phyloP scores from a whole-genome alignment of 2,329 filamentous ascomycete genomes.

The Neonectria punicea region DNA sequence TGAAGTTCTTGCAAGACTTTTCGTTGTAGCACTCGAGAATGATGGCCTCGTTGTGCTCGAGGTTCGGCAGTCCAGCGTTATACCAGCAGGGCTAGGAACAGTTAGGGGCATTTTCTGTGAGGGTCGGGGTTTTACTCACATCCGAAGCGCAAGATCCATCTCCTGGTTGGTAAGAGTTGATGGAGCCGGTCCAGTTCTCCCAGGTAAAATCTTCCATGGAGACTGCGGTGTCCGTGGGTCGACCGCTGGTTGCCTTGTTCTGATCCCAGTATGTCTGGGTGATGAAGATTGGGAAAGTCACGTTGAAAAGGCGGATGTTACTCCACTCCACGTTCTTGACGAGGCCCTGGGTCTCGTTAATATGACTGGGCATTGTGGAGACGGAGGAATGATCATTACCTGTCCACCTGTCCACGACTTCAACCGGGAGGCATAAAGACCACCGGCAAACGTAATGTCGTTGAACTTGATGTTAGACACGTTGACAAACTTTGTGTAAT shows the following conservation, averaged over 20 bases:
- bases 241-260: constrained; percentile 17
- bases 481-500: constrained; percentile 22
- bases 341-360: constrained; percentile 6
- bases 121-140: background rate
- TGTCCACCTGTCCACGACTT: constrained; percentile 26
- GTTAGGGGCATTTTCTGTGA: background rate
- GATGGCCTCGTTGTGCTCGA: constrained; percentile 23
- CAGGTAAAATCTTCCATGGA: constrained; percentile 22
- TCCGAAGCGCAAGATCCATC: constrained; percentile 22
- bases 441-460: constrained; percentile 22
- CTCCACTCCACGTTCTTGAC: constrained; percentile 24
- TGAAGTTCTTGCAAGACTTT: constrained; percentile 21
- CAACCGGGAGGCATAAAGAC: constrained; percentile 19
- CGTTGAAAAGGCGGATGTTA: constrained; percentile 25
- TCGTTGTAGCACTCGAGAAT: constrained; percentile 26
- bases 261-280: constrained; percentile 26
- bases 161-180: constrained; percentile 22
- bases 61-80: constrained; percentile 20
- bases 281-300: constrained; percentile 26
- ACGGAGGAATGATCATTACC: background rate
- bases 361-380: background rate
- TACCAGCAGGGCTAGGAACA: constrained; percentile 18
- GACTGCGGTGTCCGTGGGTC: constrained; percentile 18
- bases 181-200: constrained; percentile 21
- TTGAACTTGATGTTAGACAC: constrained; percentile 24